These are phyloP conservation scores for Ustilago tritici DNA, from an alignment of 1,284 basidiomycete genomes.

Conservation along the genomic window DNA sequence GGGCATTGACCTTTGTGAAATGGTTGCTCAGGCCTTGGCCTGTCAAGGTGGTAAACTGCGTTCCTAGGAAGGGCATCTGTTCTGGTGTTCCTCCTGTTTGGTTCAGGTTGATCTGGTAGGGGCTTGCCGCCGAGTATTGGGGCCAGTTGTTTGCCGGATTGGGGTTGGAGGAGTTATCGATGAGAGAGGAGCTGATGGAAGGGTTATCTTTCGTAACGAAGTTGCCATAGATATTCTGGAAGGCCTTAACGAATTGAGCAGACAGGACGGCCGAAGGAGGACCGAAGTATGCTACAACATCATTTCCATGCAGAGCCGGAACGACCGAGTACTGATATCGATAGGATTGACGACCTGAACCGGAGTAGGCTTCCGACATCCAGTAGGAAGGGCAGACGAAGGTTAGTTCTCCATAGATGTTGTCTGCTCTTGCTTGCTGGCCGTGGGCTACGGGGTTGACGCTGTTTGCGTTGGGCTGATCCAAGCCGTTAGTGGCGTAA, in stretches of 20 bases:
- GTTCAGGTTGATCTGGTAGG: constrained; percentile 44
- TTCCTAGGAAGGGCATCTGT: constrained; percentile 8
- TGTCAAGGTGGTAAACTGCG: constrained; percentile 8
- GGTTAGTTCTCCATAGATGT: constrained; percentile 43
- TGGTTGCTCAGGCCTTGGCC: constrained; percentile 2
- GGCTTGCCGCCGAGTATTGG: constrained; percentile 14
- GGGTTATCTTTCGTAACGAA: constrained; percentile 34
- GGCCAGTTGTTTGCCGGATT: constrained; percentile 35
- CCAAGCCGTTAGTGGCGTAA: constrained; percentile 33
- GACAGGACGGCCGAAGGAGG: constrained; percentile 20
- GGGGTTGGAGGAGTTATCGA: constrained; percentile 8
- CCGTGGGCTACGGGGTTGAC: constrained; percentile 27
- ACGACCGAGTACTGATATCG: constrained; percentile 43
- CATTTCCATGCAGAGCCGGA: constrained; percentile 35
- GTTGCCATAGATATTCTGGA: constrained; percentile 40
- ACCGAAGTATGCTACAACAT: constrained; percentile 36
- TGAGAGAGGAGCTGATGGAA: constrained; percentile 30
- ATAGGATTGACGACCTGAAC: constrained; percentile 28
- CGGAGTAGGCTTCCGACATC: constrained; percentile 42
- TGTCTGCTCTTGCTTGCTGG: constrained; percentile 37
- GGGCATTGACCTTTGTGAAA: constrained; percentile 21
- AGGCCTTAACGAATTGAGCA: constrained; percentile 31
- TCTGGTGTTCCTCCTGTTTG: constrained; percentile 27
- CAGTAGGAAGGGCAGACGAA: constrained; percentile 49
- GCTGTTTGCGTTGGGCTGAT: constrained; percentile 26